These are phyloP conservation scores for Mollisia scopiformis DNA, from an alignment of 2,329 filamentous ascomycete genomes.

Conservation along the genomic window DNA sequence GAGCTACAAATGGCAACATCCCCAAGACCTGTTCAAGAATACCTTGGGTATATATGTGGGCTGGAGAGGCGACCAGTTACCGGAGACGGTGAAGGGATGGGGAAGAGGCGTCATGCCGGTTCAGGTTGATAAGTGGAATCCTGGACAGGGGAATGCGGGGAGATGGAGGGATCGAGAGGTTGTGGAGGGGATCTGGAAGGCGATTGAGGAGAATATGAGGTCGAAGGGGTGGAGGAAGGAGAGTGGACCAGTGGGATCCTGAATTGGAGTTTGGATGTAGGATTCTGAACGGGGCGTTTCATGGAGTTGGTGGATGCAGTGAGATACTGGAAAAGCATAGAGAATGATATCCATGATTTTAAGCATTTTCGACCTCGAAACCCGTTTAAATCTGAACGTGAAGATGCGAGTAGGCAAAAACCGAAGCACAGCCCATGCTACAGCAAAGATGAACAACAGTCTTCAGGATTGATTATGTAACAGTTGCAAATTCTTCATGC, in stretches of 20 bases:
- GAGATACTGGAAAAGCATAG: not conserved
- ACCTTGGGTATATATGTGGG: constrained; percentile 88
- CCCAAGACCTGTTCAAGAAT: constrained; percentile 86
- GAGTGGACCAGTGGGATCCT: constrained; percentile 52
- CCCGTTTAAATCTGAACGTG: no score
- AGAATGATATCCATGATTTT: constrained; percentile 2
- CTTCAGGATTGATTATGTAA: no score
- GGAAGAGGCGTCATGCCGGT: constrained; percentile 81
- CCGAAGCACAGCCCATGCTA: no score
- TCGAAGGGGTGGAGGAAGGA: constrained; percentile 81
- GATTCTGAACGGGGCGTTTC: constrained; percentile 8
- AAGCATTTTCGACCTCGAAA: not conserved
- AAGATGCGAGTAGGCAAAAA: no score
- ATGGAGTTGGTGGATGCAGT: constrained; percentile 9
- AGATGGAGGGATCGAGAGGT: constrained; percentile 90
- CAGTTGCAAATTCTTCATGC: no score
- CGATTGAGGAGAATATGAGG: constrained; percentile 86
- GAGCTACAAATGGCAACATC: constrained; percentile 92
- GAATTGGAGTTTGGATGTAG: not conserved
- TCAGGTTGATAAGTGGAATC: constrained; percentile 82
- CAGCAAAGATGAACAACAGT: no score
- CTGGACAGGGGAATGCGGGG: constrained; percentile 44
- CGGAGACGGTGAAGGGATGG: constrained; percentile 80
- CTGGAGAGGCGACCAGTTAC: constrained; percentile 82
- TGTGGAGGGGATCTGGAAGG: constrained; percentile 89